phyloP scores from a whole-genome alignment of 306 rosid species.

The Hippophae tibetana region DNA sequence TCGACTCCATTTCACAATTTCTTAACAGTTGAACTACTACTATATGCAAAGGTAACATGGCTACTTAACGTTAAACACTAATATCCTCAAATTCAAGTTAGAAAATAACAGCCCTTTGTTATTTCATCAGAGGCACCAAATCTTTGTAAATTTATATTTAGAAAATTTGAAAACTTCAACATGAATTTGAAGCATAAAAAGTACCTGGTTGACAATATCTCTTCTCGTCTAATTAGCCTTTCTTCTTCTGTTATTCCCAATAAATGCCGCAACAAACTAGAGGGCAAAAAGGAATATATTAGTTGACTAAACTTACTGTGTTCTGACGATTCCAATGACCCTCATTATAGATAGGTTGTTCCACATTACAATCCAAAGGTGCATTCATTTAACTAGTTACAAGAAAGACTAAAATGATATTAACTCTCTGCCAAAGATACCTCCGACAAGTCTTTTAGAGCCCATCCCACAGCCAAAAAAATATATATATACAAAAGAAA shows the following conservation, averaged over 20 bases:
- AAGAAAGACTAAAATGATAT: too few relatives aligned
- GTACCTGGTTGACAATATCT: slow-evolving; percentile 83
- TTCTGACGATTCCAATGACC: not conserved
- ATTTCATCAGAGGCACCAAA: not conserved
- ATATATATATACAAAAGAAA: too few relatives aligned
- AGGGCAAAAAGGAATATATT: not conserved
- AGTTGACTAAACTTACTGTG: not conserved
- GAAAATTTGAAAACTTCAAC: slow-evolving; percentile 8
- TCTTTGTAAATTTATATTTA: not conserved
- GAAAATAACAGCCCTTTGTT: not conserved
- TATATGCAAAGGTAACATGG: too few relatives aligned
- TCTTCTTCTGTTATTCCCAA: slow-evolving; percentile 89
- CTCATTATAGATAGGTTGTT: not conserved
- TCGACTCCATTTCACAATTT: not conserved
- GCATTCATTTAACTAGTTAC: too few relatives aligned
- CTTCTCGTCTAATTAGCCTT: slow-evolving; percentile 78
- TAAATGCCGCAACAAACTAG: slow-evolving; percentile 67
- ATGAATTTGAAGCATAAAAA: slow-evolving; percentile 3
- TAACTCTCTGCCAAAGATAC: too few relatives aligned
- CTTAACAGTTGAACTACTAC: too few relatives aligned
- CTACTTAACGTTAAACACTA: not conserved
- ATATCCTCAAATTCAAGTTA: not conserved
- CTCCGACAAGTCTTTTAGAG: too few relatives aligned
- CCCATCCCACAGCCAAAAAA: too few relatives aligned
- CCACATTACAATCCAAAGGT: too few relatives aligned